Conservation (phyloP, 1,284 basidiomycete species). For the Apiotrichum mycotoxinovorans region DNA sequence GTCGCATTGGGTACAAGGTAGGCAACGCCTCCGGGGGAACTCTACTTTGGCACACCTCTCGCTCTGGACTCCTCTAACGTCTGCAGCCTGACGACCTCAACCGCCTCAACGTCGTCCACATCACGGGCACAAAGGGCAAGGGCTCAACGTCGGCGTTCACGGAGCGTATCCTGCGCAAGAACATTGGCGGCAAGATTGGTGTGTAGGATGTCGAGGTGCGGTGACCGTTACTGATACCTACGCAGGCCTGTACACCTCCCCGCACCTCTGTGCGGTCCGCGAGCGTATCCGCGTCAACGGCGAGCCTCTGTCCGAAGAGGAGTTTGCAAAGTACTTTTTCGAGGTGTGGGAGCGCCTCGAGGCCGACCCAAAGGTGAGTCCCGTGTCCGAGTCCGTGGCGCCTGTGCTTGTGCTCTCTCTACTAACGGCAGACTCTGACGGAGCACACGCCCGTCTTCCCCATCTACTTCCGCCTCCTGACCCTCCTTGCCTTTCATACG, state of each 20-base stretch:
- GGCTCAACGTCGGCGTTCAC: conserved; percentile 94
- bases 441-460: conserved; percentile 63
- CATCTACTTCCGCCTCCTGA: conserved; percentile 91
- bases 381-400: too few relatives aligned
- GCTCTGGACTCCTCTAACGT: too few relatives aligned
- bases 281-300: conserved; percentile 96
- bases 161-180: conserved; percentile 52
- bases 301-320: conserved; percentile 76
- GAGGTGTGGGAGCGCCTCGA: conserved; percentile 90
- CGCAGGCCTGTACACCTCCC: conserved; percentile 93
- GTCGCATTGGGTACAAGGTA: conserved; percentile 81
- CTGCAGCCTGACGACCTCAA: conserved; percentile 78
- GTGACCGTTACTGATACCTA: too few relatives aligned
- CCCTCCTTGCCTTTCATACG: conserved; percentile 85
- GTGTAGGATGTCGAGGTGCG: too few relatives aligned
- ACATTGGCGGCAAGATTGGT: conserved; percentile 38
- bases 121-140: conserved; percentile 98
- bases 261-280: conserved; percentile 91
- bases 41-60: too few relatives aligned
- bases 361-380: conserved; percentile 60
- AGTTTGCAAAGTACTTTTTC: conserved; percentile 90
- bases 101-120: conserved; percentile 85
- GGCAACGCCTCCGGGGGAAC: too few relatives aligned
- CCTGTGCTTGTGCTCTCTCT: too few relatives aligned
- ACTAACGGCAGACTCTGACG: conserved; percentile 43